Evolutionary conservation across 1,139 yeast species (phyloP), one percentile per base, ranked within the genome.

Genomic region (Lodderomyces elongisporus): DNA sequence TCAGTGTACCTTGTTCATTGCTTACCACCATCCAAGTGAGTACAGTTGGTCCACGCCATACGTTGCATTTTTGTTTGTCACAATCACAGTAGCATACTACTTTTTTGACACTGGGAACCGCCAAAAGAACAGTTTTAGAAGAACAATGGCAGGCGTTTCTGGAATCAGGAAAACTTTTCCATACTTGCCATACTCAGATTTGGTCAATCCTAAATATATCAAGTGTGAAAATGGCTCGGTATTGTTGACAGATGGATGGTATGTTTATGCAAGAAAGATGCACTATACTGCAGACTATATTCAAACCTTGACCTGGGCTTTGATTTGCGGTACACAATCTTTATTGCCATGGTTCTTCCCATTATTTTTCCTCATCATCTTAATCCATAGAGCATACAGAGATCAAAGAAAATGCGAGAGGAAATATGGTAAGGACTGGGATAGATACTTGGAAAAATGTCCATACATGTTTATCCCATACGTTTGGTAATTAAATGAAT

Each of bases 321-420:
- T 91, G 43, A 74, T 81, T 43, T 87, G 96, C 59, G 98, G 98
- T 1, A 78, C 80, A 57, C 70, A 67, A 27, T 84, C 95, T 4
- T 85, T 91, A 33, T 77, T 91, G 67, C 96, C 96, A 30, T 91
- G 95, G 91, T 91, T 91, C 63, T 91, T 84, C 77, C 97, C 98
- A 2, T 64, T 70, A 24, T 91, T 91, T 67, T 91, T 88, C 75
- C 75, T 88, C 43, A 66, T 81, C 48, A 96, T 88, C 43, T 76
- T 91, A 56, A 60, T 82, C 33, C 98, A 91, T 60, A 81, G 98
- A 60, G 88, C 95, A 25, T 58, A 66, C 44, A 81, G 98, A 62
- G 98, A 91, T 62, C 75, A 79, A 45, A 73, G 77, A 46, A 87
- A 91, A 60, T 87, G 96, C 60, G 74, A 70, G 47, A 72, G 64